Evolutionary conservation across 148 eudicot genomes (phyloP).

Genomic region (Pouteria glomerata): DNA sequence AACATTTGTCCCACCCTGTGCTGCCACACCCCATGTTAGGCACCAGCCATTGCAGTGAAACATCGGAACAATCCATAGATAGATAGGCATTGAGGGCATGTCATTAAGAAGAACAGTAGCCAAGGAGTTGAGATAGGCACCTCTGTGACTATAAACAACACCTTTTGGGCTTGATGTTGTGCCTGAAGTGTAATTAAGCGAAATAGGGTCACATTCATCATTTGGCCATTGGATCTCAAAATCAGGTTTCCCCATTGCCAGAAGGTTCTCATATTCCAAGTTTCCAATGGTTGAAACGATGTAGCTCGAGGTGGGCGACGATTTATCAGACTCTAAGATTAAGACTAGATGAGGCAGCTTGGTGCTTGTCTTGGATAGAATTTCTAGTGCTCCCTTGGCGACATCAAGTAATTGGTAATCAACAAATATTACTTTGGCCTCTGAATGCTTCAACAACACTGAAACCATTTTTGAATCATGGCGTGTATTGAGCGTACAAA

Average conservation of each 20-base stretch:
- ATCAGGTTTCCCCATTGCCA: slow-evolving; percentile 37
- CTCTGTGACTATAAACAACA: slow-evolving; percentile 67
- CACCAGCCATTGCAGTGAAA: slow-evolving; percentile 90
- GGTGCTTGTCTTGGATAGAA: slow-evolving; percentile 28
- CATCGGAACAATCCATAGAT: slow-evolving; percentile 72
- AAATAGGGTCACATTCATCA: slow-evolving; percentile 61
- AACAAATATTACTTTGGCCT: slow-evolving; percentile 52
- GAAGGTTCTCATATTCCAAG: slow-evolving; percentile 45
- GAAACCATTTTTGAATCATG: slow-evolving; percentile 65
- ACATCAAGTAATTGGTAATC: slow-evolving; percentile 41
- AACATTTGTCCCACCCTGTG: slow-evolving; percentile 62
- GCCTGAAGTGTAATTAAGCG: slow-evolving; percentile 70
- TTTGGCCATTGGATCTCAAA: slow-evolving; percentile 41
- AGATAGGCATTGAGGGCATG: slow-evolving; percentile 47
- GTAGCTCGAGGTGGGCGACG: background rate
- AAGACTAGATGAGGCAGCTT: slow-evolving; percentile 44
- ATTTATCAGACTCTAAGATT: slow-evolving; percentile 32
- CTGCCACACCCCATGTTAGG: slow-evolving; percentile 68
- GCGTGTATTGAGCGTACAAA: slow-evolving; percentile 59
- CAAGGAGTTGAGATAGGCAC: slow-evolving; percentile 63
- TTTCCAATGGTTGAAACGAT: slow-evolving; percentile 1
- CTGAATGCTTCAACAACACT: slow-evolving; percentile 49
- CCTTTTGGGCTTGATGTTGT: slow-evolving; percentile 81
- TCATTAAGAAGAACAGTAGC: slow-evolving; percentile 44
- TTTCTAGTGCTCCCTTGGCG: slow-evolving; percentile 45